Conservation (phyloP, 148 eudicot species). For the Rheum nobile region DNA sequence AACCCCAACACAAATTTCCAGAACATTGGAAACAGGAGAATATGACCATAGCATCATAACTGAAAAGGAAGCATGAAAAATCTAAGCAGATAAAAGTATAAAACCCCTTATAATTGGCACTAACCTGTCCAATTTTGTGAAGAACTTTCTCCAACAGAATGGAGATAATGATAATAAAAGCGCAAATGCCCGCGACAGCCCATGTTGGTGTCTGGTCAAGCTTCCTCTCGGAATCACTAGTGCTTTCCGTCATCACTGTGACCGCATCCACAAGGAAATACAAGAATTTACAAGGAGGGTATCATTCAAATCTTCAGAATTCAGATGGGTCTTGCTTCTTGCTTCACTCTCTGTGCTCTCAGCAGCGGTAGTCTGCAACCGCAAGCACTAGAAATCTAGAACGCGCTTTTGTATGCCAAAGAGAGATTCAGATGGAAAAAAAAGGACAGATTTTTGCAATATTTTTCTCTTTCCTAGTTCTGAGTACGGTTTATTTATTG, state of each 20-base stretch:
- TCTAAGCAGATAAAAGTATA: not conserved
- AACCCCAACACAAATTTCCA: not conserved
- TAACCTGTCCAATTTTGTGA: slow-evolving; percentile 48
- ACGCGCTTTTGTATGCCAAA: not conserved
- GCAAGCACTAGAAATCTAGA: not conserved
- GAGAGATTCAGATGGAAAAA: not conserved
- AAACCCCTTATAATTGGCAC: not conserved
- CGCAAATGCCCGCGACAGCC: slow-evolving; percentile 73
- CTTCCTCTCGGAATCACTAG: slow-evolving; percentile 24
- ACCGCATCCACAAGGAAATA: not conserved
- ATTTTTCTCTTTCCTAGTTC: too few relatives aligned
- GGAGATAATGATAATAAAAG: slow-evolving; percentile 50
- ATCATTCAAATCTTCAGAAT: too few relatives aligned
- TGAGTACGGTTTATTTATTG: not conserved
- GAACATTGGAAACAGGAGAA: not conserved
- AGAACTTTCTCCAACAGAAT: slow-evolving; percentile 55
- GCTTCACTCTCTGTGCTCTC: not conserved
- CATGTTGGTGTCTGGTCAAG: slow-evolving; percentile 84
- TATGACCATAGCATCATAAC: not conserved
- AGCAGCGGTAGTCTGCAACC: not conserved
- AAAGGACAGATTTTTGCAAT: too few relatives aligned
- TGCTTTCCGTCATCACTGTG: slow-evolving; percentile 8
- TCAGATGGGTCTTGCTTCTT: not conserved
- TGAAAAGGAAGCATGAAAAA: not conserved
- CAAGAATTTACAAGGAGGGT: not conserved